phyloP scores from a whole-genome alignment of 2,329 filamentous ascomycete genomes.

The Magnaporthiopsis poae region DNA sequence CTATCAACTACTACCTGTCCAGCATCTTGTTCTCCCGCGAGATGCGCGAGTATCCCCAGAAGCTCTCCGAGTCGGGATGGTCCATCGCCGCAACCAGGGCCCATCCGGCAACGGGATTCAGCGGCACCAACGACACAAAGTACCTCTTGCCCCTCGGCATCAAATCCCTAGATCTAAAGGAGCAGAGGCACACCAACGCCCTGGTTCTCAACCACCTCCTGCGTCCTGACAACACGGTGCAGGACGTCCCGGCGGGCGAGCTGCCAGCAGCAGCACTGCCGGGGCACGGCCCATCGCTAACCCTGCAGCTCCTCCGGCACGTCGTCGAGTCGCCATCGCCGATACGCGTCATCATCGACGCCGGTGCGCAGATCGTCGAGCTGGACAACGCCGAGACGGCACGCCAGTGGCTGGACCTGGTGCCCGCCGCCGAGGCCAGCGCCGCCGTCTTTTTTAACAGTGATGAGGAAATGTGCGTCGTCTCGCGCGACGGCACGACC shows the following conservation, averaged over 20 bases:
- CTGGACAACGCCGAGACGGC: constrained; percentile 48
- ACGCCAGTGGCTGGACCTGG: constrained; percentile 37
- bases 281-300: no score
- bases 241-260: constrained; percentile 14
- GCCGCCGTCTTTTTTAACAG: constrained; percentile 48
- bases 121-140: constrained; percentile 56
- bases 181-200: constrained; percentile 57
- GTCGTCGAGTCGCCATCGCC: constrained; percentile 28
- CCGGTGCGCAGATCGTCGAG: constrained; percentile 61
- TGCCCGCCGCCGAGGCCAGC: constrained; percentile 24
- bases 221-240: constrained; percentile 37
- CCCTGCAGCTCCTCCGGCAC: constrained; percentile 11
- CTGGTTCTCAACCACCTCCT: constrained; percentile 53
- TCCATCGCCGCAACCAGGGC: constrained; percentile 42
- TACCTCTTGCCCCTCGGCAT: constrained; percentile 47
- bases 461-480: constrained; percentile 29
- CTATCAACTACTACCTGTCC: constrained; percentile 54
- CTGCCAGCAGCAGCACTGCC: no score
- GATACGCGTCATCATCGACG: constrained; percentile 56
- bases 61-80: constrained; percentile 58
- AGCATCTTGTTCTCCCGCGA: constrained; percentile 51
- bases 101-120: constrained; percentile 54
- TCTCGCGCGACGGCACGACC: constrained; percentile 13
- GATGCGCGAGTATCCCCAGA: constrained; percentile 51
- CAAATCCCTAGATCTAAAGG: constrained; percentile 41